Percentiles rank a stretch among this genome's conserved stretches.
Conservation (phyloP, 495 filamentous ascomycete genomes). For the Haplographium delicatum region DNA sequence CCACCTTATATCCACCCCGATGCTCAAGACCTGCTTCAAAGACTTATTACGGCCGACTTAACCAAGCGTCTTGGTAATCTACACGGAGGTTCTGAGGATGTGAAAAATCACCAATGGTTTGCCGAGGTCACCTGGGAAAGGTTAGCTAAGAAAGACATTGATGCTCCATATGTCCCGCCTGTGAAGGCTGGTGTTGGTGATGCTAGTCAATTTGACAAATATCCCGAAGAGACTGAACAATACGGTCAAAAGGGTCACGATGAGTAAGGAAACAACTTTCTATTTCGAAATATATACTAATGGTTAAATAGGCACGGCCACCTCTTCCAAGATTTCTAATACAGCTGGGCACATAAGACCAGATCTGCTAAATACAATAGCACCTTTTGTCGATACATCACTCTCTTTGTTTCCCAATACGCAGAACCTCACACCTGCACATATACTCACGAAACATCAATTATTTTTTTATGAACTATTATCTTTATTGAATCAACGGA, state of each 20-base stretch:
- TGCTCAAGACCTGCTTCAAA: slow-evolving; percentile 84
- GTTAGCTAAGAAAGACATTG: slow-evolving; percentile 89
- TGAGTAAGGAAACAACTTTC: slow-evolving; percentile 70
- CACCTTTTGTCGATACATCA: neutral
- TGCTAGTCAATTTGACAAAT: slow-evolving; percentile 95
- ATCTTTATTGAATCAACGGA: slow-evolving; percentile 1
- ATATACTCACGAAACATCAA: slow-evolving; percentile 2
- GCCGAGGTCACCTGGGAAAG: slow-evolving; percentile 97
- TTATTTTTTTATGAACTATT: neutral
- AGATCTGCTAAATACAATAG: neutral
- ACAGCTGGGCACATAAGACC: too few species aligned
- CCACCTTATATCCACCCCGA: slow-evolving; percentile 92
- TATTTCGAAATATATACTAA: slow-evolving; percentile 1
- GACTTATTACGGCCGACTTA: slow-evolving; percentile 89
- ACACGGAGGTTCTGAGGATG: slow-evolving; percentile 85
- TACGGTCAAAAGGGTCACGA: slow-evolving; percentile 76
- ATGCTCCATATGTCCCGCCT: slow-evolving; percentile 96
- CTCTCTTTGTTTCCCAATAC: neutral
- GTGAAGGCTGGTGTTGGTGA: slow-evolving; percentile 90
- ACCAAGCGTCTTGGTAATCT: slow-evolving; percentile 94
- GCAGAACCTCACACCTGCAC: neutral
- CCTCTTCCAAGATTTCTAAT: slow-evolving; percentile 65
- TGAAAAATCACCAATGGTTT: slow-evolving; percentile 96
- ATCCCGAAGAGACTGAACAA: slow-evolving; percentile 91
- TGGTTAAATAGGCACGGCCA: slow-evolving; percentile 52